Percentiles rank a stretch among this genome's conserved stretches.
Conservation (phyloP, 2,329 filamentous ascomycete genomes). For the Hymenotorrendiella dingleyae region DNA sequence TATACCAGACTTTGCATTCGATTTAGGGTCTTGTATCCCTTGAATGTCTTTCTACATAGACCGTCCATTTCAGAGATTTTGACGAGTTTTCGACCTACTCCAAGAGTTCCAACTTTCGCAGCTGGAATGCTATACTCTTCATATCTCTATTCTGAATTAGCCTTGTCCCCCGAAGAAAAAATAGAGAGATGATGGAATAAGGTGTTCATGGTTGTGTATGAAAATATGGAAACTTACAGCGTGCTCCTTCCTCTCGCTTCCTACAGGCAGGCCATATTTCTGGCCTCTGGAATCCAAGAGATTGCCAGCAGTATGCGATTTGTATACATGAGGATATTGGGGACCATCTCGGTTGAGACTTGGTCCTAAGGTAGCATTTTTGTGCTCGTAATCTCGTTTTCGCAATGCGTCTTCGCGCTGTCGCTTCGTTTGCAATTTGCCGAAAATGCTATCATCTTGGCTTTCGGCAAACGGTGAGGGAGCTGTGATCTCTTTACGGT, state of each 20-base stretch:
- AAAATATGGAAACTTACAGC: no score
- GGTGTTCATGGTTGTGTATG: no score
- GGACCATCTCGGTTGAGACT: constrained; percentile 65
- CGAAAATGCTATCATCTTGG: constrained; percentile 38
- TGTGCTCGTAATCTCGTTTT: constrained; percentile 75
- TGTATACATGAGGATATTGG: constrained; percentile 92
- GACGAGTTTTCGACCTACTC: constrained; percentile 67
- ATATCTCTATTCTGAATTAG: constrained; percentile 57
- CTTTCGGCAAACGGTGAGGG: constrained; percentile 32
- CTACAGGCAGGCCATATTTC: constrained; percentile 75
- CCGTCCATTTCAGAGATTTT: constrained; percentile 80
- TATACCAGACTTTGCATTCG: constrained; percentile 98
- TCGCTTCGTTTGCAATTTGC: constrained; percentile 63
- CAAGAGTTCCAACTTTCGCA: constrained; percentile 67
- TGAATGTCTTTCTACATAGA: constrained; percentile 85
- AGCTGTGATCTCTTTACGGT: constrained; percentile 62
- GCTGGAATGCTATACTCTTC: constrained; percentile 88
- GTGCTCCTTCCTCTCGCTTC: constrained; percentile 64
- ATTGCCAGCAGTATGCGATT: constrained; percentile 76
- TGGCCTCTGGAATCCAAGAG: constrained; percentile 72
- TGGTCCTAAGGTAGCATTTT: constrained; percentile 64
- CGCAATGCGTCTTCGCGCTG: constrained; percentile 76
- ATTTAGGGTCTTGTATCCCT: constrained; percentile 87
- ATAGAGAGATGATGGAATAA: no score
- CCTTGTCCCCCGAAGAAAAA: no score